Percentiles rank a stretch among this genome's conserved stretches.
These are phyloP conservation scores for Nakazawaea sp. DNA, from an alignment of 805 yeast species.

Conservation along the genomic window DNA sequence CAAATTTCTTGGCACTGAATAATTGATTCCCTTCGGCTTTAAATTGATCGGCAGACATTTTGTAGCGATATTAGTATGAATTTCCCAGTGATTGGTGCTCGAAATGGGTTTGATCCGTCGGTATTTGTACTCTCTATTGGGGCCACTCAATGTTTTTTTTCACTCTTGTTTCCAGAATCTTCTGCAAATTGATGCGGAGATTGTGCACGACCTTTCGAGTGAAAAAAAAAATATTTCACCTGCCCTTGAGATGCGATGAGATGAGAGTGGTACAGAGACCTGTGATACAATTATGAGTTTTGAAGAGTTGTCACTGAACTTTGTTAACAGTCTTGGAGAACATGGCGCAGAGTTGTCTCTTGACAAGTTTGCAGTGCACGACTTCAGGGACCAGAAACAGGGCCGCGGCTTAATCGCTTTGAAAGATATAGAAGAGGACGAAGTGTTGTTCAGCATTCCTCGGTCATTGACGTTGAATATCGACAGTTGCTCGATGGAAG, in stretches of 20 bases:
- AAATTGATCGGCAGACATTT: slow-evolving; percentile 54
- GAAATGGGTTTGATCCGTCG: no score
- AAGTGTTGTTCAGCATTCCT: slow-evolving; percentile 66
- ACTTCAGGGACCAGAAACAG: slow-evolving; percentile 49
- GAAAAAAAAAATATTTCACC: background rate
- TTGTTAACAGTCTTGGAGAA: slow-evolving; percentile 35
- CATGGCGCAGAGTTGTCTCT: slow-evolving; percentile 40
- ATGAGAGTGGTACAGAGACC: no score
- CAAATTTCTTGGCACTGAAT: slow-evolving; percentile 80
- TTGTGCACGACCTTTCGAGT: slow-evolving; percentile 1
- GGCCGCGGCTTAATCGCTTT: slow-evolving; percentile 76
- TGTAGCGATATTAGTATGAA: background rate
- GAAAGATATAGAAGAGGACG: slow-evolving; percentile 54
- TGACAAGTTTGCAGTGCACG: slow-evolving; percentile 51
- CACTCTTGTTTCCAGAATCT: slow-evolving; percentile 5
- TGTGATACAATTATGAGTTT: no score
- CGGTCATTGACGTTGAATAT: slow-evolving; percentile 48
- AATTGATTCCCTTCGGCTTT: slow-evolving; percentile 94
- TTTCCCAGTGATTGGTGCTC: background rate
- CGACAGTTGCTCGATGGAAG: slow-evolving; percentile 44
- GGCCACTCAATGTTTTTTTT: background rate
- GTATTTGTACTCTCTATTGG: background rate
- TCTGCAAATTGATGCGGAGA: slow-evolving; percentile 1
- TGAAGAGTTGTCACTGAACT: slow-evolving; percentile 28
- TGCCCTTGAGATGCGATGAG: no score